A percentile compares a stretch with the other conserved stretches of the same genome.
Conservation (phyloP, 331 rosid genomes). For the Telfairia occidentalis region DNA sequence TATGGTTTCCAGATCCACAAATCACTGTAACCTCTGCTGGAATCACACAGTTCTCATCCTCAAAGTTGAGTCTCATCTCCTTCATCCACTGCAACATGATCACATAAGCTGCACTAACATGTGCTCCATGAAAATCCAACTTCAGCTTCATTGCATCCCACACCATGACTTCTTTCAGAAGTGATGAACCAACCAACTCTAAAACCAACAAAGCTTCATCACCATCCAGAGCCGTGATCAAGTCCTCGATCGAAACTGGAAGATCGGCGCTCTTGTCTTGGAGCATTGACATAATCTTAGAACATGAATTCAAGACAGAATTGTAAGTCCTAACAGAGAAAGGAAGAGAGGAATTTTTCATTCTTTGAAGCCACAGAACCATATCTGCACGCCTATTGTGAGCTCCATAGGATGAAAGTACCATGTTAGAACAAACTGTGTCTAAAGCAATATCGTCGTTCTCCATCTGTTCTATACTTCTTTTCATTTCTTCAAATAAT, state of each 20-base stretch:
- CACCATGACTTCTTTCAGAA: conserved; percentile 50
- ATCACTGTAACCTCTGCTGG: conserved; percentile 43
- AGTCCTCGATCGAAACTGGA: conserved; percentile 37
- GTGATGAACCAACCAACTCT: conserved; percentile 36
- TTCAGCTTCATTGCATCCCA: conserved; percentile 53
- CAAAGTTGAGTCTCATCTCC: conserved; percentile 41
- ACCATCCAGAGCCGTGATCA: conserved; percentile 28
- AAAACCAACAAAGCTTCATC: conserved; percentile 53
- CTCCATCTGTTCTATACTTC: conserved; percentile 45
- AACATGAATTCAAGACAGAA: conserved; percentile 53
- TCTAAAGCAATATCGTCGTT: conserved; percentile 41
- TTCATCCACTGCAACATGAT: conserved; percentile 58
- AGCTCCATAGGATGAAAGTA: conserved; percentile 58
- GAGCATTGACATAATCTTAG: conserved; percentile 30
- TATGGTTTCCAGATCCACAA: conserved; percentile 74
- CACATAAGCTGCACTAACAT: conserved; percentile 55
- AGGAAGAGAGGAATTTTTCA: conserved; percentile 33
- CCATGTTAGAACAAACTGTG: conserved; percentile 59
- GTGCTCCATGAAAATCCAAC: conserved; percentile 75
- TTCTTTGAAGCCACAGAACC: conserved; percentile 52
- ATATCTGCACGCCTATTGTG: conserved; percentile 41
- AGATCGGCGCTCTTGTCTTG: conserved; percentile 19
- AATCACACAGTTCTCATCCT: conserved; percentile 12
- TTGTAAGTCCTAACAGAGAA: conserved; percentile 60
- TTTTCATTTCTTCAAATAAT: conserved; percentile 47